A percentile compares a stretch with the other conserved stretches of the same genome.
Evolutionary conservation across 1,284 basidiomycete species (phyloP).

Genomic region (Clitocybe nebularis): DNA sequence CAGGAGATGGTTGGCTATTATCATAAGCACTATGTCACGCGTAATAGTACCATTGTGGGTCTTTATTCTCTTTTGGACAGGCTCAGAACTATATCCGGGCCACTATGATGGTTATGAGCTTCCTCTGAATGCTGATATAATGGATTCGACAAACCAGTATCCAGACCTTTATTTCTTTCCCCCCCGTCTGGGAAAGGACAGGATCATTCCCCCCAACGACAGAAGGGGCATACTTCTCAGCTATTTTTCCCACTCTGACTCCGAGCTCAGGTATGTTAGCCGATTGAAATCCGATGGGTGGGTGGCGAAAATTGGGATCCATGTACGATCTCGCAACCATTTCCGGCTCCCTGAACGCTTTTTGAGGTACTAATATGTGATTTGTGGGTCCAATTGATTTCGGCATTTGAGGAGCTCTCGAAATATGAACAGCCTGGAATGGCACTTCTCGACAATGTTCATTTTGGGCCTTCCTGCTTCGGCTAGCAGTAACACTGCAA

Average conservation of each 20-base stretch:
- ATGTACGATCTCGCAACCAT: constrained; percentile 4
- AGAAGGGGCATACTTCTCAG: constrained; percentile 13
- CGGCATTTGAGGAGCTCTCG: not conserved
- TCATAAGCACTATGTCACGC: constrained; percentile 22
- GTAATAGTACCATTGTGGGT: constrained; percentile 19
- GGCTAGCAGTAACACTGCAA: not conserved
- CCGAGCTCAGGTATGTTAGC: constrained; percentile 21
- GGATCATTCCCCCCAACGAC: constrained; percentile 16
- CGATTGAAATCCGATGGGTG: constrained; percentile 19
- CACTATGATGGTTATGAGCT: constrained; percentile 14
- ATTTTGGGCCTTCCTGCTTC: not conserved
- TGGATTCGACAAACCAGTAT: constrained; percentile 16
- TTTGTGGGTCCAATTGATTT: constrained; percentile 13
- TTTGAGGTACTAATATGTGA: constrained; percentile 15
- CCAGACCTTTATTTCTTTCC: constrained; percentile 21
- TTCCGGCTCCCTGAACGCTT: constrained; percentile 13
- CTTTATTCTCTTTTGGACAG: constrained; percentile 19
- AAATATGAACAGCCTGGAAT: not conserved
- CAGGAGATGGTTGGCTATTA: constrained; percentile 23
- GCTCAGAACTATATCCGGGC: constrained; percentile 22
- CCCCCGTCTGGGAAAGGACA: constrained; percentile 12
- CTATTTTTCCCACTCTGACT: constrained; percentile 19
- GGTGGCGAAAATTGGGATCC: constrained; percentile 12
- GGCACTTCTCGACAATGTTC: not conserved
- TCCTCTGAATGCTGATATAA: not conserved